These are phyloP conservation scores for Pseudogymnoascus sp. DNA, from an alignment of 2,329 filamentous ascomycete genomes.

Conservation along the genomic window DNA sequence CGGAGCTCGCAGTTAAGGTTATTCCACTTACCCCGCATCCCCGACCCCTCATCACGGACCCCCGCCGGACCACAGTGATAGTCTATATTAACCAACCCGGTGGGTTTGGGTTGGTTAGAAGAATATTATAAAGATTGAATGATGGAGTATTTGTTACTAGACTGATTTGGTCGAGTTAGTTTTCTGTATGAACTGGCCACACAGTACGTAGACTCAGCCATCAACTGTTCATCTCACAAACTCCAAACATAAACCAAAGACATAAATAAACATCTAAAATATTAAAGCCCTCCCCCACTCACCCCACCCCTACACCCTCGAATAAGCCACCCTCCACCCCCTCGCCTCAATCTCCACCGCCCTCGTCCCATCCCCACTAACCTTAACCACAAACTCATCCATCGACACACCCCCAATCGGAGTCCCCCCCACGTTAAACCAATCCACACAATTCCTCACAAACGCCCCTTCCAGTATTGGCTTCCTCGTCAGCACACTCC, in stretches of 20 bases:
- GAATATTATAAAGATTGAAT: neutral
- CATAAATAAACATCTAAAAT: neutral
- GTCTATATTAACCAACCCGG: neutral
- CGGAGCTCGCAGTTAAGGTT: neutral
- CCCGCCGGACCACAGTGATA: neutral
- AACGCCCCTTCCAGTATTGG: constrained; percentile 15
- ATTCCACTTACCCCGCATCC: neutral
- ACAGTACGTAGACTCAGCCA: neutral
- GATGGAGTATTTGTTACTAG: neutral
- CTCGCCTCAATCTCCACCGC: neutral
- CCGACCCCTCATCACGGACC: neutral
- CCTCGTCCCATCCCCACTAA: constrained; percentile 20
- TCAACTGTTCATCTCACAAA: neutral
- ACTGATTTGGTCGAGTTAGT: neutral
- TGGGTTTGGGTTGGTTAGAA: neutral
- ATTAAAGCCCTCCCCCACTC: neutral
- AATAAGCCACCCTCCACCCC: neutral
- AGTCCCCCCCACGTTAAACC: constrained; percentile 18
- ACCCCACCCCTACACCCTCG: neutral
- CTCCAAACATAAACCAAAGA: neutral
- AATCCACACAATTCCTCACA: constrained; percentile 15
- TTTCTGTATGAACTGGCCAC: neutral
- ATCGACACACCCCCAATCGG: constrained; percentile 22
- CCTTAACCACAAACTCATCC: constrained; percentile 25
- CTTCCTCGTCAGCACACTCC: constrained; percentile 11